These are phyloP conservation scores for Lactarius deliciosus DNA, from an alignment of 768 basidiomycete species.

Conservation along the genomic window DNA sequence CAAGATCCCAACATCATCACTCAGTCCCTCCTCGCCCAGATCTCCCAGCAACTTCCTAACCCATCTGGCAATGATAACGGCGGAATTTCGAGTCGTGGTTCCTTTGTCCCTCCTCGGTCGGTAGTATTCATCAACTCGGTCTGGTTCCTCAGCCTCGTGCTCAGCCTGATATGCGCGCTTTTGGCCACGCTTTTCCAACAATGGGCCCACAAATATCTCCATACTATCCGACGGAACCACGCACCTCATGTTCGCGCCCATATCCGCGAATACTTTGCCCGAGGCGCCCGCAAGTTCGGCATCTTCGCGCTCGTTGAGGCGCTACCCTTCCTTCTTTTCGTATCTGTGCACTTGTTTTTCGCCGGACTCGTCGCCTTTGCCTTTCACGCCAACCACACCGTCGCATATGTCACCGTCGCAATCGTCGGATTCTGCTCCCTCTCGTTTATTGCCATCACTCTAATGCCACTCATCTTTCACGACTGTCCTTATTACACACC, in stretches of 20 bases:
- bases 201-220: conserved; percentile 16
- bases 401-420: conserved; percentile 4
- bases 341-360: conserved; percentile 16
- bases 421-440: not conserved
- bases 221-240: not conserved
- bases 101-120: not conserved
- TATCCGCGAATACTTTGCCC: not conserved
- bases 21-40: conserved; percentile 6
- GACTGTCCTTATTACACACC: conserved; percentile 19
- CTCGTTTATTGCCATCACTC: not conserved
- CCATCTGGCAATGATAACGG: not conserved
- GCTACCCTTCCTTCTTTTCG: not conserved
- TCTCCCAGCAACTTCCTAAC: conserved; percentile 14
- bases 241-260: not conserved
- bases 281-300: not conserved
- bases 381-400: conserved; percentile 1
- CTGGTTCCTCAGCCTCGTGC: too few relatives aligned
- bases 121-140: not conserved
- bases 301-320: not conserved
- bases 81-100: not conserved
- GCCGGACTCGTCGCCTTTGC: conserved; percentile 15
- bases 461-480: conserved; percentile 14
- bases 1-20: too few relatives aligned
- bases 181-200: conserved; percentile 16
- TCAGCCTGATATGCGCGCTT: not conserved